Evolutionary conservation across 345 rosid species (phyloP).

Genomic region (Eucalyptus sp.): DNA sequence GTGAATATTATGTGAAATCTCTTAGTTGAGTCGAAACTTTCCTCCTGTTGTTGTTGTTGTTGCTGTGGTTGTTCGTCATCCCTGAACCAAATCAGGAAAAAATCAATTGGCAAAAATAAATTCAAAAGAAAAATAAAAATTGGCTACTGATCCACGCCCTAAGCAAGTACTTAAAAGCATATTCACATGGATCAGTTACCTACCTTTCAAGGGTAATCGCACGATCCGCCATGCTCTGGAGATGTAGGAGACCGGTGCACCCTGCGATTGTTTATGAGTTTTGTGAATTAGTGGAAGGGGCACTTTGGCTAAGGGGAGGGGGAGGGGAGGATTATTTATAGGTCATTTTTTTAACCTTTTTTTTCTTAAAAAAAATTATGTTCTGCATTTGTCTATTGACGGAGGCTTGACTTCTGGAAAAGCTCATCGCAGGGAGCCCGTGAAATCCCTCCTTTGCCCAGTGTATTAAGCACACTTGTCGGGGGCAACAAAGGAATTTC

Average conservation of each 20-base stretch:
- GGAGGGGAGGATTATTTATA: neutral
- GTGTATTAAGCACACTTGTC: fast-evolving
- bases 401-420: neutral
- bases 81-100: fast-evolving
- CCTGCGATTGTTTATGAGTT: too few relatives aligned
- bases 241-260: neutral
- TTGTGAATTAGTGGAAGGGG: too few relatives aligned
- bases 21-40: neutral
- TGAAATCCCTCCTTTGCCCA: neutral
- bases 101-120: too few relatives aligned
- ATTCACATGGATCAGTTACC: too few relatives aligned
- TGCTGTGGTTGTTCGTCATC: fast-evolving
- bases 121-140: too few relatives aligned
- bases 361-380: too few relatives aligned
- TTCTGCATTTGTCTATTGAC: too few relatives aligned
- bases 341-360: neutral
- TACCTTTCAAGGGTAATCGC: fast-evolving
- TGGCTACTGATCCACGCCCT: neutral
- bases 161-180: neutral
- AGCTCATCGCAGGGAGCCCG: too few relatives aligned
- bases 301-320: too few relatives aligned
- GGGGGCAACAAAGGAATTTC: too few relatives aligned
- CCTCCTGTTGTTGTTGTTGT: fast-evolving
- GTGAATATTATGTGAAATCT: fast-evolving
- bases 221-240: neutral